These are phyloP conservation scores for Sporisorium iseilematis-ciliati DNA, from an alignment of 1,284 basidiomycete genomes.

Conservation along the genomic window DNA sequence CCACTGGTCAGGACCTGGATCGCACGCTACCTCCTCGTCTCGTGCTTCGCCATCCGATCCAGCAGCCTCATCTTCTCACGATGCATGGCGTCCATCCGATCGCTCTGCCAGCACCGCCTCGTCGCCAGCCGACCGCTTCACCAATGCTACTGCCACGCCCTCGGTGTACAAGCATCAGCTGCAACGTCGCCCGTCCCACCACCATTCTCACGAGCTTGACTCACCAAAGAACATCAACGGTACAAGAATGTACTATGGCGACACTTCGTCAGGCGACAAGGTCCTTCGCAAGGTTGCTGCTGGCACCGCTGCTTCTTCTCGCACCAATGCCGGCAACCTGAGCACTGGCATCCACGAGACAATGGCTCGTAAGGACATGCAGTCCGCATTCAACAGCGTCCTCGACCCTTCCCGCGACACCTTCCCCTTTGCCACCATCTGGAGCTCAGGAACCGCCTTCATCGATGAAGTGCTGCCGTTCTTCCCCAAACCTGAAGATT, in stretches of 20 bases:
- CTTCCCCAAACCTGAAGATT: constrained; percentile 39
- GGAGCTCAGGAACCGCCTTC: constrained; percentile 46
- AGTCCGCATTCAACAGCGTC: constrained; percentile 43
- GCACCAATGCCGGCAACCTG: constrained; percentile 1
- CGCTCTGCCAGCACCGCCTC: neutral
- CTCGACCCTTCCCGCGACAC: constrained; percentile 45
- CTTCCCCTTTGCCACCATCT: constrained; percentile 50
- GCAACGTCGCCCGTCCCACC: constrained; percentile 9
- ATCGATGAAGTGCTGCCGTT: constrained; percentile 48
- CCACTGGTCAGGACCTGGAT: constrained; percentile 26
- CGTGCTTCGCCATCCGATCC: constrained; percentile 10
- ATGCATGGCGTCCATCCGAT: neutral
- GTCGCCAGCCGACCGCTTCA: constrained; percentile 9
- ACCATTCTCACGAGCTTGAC: constrained; percentile 14
- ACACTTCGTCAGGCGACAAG: constrained; percentile 20
- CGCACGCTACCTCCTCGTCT: constrained; percentile 20
- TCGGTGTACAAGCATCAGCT: constrained; percentile 12
- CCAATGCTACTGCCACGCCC: neutral
- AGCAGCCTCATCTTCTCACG: neutral
- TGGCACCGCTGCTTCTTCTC: constrained; percentile 8
- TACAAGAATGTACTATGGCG: constrained; percentile 38
- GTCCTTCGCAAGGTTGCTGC: constrained; percentile 31
- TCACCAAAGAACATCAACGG: constrained; percentile 44
- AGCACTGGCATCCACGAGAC: constrained; percentile 25
- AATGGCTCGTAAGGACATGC: constrained; percentile 35